Conservation (phyloP, 2,329 filamentous ascomycete genomes). For the Talaromyces sp. region DNA sequence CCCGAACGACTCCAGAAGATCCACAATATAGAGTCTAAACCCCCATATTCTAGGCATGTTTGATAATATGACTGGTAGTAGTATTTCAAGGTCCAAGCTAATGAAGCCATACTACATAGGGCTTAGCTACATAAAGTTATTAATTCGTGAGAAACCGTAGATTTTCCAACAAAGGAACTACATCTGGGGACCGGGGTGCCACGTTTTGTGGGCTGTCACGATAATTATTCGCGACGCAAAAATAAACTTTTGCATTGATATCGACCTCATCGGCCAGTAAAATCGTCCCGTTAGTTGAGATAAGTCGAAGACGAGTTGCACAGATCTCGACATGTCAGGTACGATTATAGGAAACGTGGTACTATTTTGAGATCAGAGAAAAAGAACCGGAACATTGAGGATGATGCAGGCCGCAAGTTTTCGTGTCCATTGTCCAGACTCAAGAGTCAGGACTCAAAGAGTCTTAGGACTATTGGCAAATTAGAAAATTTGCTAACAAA, state of each 20-base stretch:
- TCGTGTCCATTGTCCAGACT: not conserved
- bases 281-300: not conserved
- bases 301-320: not conserved
- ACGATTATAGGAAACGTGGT: not conserved
- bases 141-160: not conserved
- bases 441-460: no score
- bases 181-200: not conserved
- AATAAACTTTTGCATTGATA: not conserved
- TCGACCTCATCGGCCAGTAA: not conserved
- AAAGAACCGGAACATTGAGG: not conserved
- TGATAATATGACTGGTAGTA: not conserved
- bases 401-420: not conserved
- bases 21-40: not conserved
- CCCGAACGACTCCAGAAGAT: not conserved
- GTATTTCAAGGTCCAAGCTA: not conserved
- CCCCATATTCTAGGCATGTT: not conserved
- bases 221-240: conserved; percentile 6
- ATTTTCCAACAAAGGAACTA: not conserved
- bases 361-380: conserved; percentile 3
- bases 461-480: not conserved
- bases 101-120: no score
- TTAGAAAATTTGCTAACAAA: not conserved
- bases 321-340: not conserved
- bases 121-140: not conserved
- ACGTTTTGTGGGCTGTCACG: conserved; percentile 12